Conservation (phyloP, 352 stramenopile species). For the Pythium brassicae region DNA sequence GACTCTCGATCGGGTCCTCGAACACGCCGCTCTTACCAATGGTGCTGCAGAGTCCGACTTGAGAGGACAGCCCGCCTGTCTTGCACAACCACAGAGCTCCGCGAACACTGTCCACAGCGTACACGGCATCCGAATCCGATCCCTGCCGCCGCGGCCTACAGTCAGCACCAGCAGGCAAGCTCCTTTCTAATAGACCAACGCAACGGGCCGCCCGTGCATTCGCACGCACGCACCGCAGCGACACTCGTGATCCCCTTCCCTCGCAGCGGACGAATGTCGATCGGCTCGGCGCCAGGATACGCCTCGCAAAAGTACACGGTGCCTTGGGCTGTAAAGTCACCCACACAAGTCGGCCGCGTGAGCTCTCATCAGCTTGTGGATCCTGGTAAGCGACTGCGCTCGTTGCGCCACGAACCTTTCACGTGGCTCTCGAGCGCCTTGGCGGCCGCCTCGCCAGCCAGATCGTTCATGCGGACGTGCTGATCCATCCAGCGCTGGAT, state of each 20-base stretch:
- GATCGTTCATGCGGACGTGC: conserved; percentile 48
- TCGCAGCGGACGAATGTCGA: conserved; percentile 58
- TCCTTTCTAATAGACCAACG: no score
- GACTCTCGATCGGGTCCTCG: conserved; percentile 42
- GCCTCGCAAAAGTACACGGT: conserved; percentile 68
- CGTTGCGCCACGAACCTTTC: conserved; percentile 24
- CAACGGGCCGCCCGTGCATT: not conserved
- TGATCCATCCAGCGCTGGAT: conserved; percentile 77
- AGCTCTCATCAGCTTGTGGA: not conserved
- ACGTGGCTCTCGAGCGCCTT: conserved; percentile 47
- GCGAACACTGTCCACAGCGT: conserved; percentile 48
- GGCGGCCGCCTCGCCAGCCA: conserved; percentile 54
- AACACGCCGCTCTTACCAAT: conserved; percentile 31
- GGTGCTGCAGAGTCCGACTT: conserved; percentile 58
- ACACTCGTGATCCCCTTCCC: conserved; percentile 59
- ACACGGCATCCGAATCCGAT: conserved; percentile 65
- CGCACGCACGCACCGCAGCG: conserved; percentile 37
- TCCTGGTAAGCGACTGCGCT: not conserved
- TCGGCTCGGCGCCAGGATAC: conserved; percentile 23
- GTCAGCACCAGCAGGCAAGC: not conserved
- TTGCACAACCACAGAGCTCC: conserved; percentile 72
- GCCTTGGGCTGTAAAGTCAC: conserved; percentile 34
- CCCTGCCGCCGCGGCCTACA: conserved; percentile 20
- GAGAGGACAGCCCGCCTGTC: conserved; percentile 56
- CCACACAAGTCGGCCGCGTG: no score